These are phyloP conservation scores for Saussurea involucrata DNA, from an alignment of 129 eudicot species.

Conservation along the genomic window DNA sequence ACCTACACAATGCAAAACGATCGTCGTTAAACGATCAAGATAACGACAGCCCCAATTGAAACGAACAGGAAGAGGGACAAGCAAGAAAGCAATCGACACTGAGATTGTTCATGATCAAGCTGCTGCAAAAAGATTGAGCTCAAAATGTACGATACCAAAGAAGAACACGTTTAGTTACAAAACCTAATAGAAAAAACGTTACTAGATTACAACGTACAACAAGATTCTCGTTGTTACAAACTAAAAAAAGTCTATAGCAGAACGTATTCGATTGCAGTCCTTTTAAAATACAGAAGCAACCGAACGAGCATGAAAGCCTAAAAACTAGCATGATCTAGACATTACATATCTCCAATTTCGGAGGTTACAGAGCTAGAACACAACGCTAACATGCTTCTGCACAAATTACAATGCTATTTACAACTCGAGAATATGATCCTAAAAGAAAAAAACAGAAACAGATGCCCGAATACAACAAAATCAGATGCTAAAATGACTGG, in stretches of 20 bases:
- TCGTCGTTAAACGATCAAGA: background rate
- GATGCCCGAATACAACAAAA: conserved; percentile 11
- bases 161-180: background rate
- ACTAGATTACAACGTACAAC: conserved; percentile 16
- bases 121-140: background rate
- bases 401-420: conserved; percentile 26
- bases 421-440: conserved; percentile 23
- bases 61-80: background rate
- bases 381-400: background rate
- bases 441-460: conserved; percentile 10
- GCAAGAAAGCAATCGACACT: background rate
- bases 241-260: conserved; percentile 15
- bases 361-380: conserved; percentile 16
- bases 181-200: background rate
- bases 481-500: conserved; percentile 24
- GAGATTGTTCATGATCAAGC: background rate
- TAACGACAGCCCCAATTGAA: background rate
- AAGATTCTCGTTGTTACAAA: background rate
- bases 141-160: background rate
- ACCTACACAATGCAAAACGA: background rate
- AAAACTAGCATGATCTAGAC: conserved; percentile 26
- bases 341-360: conserved; percentile 27
- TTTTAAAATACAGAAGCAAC: conserved; percentile 34
- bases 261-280: conserved; percentile 29
- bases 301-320: conserved; percentile 26